Evolutionary conservation across 257 asterid species (phyloP), one percentile per base, ranked within the genome.

Genomic region (Nyctanthes arbortristis): DNA sequence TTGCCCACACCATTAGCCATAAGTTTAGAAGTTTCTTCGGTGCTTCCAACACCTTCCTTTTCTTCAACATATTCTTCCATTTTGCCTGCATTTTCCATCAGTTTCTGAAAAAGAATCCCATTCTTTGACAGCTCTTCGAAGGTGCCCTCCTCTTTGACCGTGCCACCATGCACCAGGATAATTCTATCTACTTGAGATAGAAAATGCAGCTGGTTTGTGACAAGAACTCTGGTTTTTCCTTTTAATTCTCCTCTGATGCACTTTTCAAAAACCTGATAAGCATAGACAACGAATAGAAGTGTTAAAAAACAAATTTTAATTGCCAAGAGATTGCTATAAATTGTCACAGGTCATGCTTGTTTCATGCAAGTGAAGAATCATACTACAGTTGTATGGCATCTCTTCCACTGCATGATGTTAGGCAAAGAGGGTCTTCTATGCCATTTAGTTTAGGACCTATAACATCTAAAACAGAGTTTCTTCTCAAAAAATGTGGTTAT

Each of bases 21-120:
- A 62, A 82, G 63, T 75, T 78, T 71, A 63, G 85, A 80, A 59
- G 81, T 78, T 71, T 70, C 68, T 13, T 83, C 88, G 20, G 34
- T 30, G 45, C 68, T 68, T 18, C 52, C 85, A 62, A 31, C 78
- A 43, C 66, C 85, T 74, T 80, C 96, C 54, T 56, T 79, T 72
- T 90, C 96, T 80, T 89, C 97, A 37, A 76, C 83, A 73, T 84
- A 88, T 70, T 86, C 97, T 80, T 94, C 97, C 96, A 94, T 84
- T 82, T 94, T 94, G 36, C 99, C 99, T 14, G 97, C 99, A 82
- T 94, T 94, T 85, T 91, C 99, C 99, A 94, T 94, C 80, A 94
- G 85, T 74, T 80, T 94, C 65, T 86, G 89, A 70, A 94, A 94
- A 25, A 87, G 84, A 67, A 70, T 18, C 29, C 99, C 99, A 62